A percentile compares a stretch with the other conserved stretches of the same genome.
Evolutionary conservation across 192 early-diverging fungal species (phyloP).

Genomic region (Backusella luteola): DNA sequence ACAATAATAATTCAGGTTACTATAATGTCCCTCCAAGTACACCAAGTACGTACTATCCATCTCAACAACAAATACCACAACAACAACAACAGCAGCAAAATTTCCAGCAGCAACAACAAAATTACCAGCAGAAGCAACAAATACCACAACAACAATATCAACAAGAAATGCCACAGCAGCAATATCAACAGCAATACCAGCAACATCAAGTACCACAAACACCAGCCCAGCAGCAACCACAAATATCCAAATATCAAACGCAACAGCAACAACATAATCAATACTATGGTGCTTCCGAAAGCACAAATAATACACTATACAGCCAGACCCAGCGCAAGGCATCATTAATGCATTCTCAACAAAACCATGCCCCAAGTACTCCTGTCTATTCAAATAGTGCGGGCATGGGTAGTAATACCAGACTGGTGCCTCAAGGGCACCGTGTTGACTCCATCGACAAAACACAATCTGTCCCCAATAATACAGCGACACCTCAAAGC

Average conservation of each 20-base stretch:
- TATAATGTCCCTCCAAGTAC: background rate
- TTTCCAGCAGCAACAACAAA: background rate
- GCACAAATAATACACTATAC: background rate
- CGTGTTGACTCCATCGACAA: background rate
- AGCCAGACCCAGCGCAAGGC: background rate
- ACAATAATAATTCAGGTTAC: background rate
- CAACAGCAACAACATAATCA: background rate
- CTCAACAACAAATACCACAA: background rate
- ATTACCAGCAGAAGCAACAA: background rate
- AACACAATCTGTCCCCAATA: background rate
- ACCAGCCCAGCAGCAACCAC: background rate
- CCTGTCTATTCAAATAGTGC: background rate
- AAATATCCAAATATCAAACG: background rate
- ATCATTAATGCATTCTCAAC: background rate
- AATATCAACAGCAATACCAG: slow-evolving; percentile 3
- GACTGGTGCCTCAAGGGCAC: background rate
- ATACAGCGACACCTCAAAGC: background rate
- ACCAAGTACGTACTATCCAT: background rate
- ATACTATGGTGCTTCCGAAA: background rate
- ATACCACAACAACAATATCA: background rate
- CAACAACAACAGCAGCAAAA: background rate
- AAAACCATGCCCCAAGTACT: background rate
- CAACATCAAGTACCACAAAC: slow-evolving; percentile 7
- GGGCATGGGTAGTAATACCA: background rate
- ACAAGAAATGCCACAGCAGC: background rate